Conservation (phyloP, 2,329 filamentous ascomycete genomes). For the Monosporascus sp. region DNA sequence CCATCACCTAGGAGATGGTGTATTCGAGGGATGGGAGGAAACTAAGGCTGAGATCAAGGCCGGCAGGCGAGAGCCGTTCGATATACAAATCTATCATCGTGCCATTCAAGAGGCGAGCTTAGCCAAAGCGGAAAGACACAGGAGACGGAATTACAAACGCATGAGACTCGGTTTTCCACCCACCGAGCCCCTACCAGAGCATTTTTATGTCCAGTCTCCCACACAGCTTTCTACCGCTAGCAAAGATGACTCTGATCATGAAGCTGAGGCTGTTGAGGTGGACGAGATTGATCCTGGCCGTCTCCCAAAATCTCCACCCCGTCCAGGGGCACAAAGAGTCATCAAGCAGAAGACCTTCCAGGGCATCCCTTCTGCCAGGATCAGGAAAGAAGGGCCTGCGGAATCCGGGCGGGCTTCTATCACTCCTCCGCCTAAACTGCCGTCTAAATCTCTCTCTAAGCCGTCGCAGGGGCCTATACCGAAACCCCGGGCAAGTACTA, state of each 20-base stretch:
- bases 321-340: conserved; percentile 6
- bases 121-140: conserved; percentile 31
- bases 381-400: not conserved
- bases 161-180: conserved; percentile 28
- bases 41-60: conserved; percentile 30
- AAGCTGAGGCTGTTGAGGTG: conserved; percentile 23
- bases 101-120: conserved; percentile 23
- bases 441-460: conserved; percentile 1
- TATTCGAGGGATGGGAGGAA: conserved; percentile 38
- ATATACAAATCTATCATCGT: conserved; percentile 31
- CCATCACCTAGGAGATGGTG: conserved; percentile 32
- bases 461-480: not conserved
- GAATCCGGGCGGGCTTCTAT: conserved; percentile 7
- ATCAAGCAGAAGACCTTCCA: conserved; percentile 17
- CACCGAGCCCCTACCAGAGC: conserved; percentile 14
- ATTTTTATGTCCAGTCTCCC: conserved; percentile 3
- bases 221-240: conserved; percentile 6
- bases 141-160: conserved; percentile 40
- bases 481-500: not conserved
- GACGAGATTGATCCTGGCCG: conserved; percentile 6
- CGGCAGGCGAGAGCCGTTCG: conserved; percentile 30
- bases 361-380: conserved; percentile 7
- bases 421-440: conserved; percentile 3
- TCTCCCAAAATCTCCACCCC: not conserved
- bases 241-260: conserved; percentile 7